Percentiles rank a stretch among this genome's conserved stretches.
Conservation (phyloP, 352 stramenopile genomes). For the Plasmopara muralis region DNA sequence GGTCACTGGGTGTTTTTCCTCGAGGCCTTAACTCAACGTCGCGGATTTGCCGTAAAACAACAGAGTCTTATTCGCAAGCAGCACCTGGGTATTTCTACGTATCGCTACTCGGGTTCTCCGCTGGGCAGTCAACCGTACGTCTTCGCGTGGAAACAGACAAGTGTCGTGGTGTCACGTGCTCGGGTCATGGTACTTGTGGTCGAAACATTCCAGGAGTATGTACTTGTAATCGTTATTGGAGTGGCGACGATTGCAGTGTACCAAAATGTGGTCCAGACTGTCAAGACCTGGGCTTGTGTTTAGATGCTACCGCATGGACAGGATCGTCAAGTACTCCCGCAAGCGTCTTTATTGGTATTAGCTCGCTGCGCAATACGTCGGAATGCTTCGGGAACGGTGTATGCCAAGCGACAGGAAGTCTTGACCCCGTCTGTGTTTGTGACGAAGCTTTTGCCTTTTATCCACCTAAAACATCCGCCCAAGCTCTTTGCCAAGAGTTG, state of each 20-base stretch:
- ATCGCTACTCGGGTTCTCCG: slow-evolving; percentile 51
- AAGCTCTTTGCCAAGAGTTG: slow-evolving; percentile 59
- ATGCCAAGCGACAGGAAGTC: slow-evolving; percentile 28
- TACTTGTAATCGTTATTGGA: slow-evolving; percentile 69
- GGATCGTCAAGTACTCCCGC: slow-evolving; percentile 1
- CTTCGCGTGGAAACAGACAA: slow-evolving; percentile 57
- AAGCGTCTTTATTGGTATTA: slow-evolving; percentile 17
- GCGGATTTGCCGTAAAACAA: slow-evolving; percentile 46
- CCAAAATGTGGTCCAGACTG: slow-evolving; percentile 71
- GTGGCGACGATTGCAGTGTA: slow-evolving; percentile 61
- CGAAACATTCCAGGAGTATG: slow-evolving; percentile 61
- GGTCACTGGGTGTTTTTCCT: slow-evolving; percentile 55
- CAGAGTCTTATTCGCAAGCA: slow-evolving; percentile 41
- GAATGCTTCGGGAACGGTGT: slow-evolving; percentile 74
- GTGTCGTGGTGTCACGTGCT: slow-evolving; percentile 56
- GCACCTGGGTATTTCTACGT: slow-evolving; percentile 68
- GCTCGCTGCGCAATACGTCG: slow-evolving; percentile 44
- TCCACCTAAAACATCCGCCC: slow-evolving; percentile 27
- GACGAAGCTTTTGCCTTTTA: slow-evolving; percentile 56
- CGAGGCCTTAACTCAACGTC: slow-evolving; percentile 48
- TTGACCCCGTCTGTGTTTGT: slow-evolving; percentile 45
- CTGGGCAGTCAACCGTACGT: slow-evolving; percentile 22
- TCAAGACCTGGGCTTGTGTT: slow-evolving; percentile 48
- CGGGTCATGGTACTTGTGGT: slow-evolving; percentile 49
- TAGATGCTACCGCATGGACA: slow-evolving; percentile 15